Percentiles rank a stretch among this genome's conserved stretches.
phyloP scores from a whole-genome alignment of 1,139 yeast genomes.

The Yamadazyma atlantica region DNA sequence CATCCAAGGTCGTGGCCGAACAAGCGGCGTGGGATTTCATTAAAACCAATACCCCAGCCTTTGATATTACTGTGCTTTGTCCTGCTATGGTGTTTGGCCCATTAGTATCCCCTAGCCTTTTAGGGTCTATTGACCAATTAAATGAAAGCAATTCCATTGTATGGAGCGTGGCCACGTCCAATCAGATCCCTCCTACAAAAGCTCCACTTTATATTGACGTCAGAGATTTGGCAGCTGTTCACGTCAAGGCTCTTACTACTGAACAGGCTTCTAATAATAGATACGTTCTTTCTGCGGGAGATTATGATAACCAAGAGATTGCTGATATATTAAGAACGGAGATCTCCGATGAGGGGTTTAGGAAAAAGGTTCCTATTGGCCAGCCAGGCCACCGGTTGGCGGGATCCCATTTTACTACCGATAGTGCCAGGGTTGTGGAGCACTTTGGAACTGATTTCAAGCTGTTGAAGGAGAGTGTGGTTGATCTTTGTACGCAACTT shows the following conservation, averaged over 20 bases:
- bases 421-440: slow-evolving; percentile 18
- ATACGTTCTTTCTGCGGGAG: slow-evolving; percentile 27
- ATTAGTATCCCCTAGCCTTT: slow-evolving; percentile 24
- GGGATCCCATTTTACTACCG: slow-evolving; percentile 23
- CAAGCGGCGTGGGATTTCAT: slow-evolving; percentile 55
- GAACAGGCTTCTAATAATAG: slow-evolving; percentile 25
- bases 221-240: slow-evolving; percentile 41
- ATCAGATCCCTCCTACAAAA: slow-evolving; percentile 16
- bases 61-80: slow-evolving; percentile 25
- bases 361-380: slow-evolving; percentile 19
- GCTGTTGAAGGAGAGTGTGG: slow-evolving; percentile 32
- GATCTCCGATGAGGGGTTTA: slow-evolving; percentile 6
- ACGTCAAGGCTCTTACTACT: slow-evolving; percentile 26
- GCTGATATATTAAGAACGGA: slow-evolving; percentile 21
- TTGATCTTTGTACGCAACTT: slow-evolving; percentile 41
- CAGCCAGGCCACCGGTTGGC: slow-evolving; percentile 20
- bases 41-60: slow-evolving; percentile 22
- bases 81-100: slow-evolving; percentile 43
- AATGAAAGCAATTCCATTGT: slow-evolving; percentile 22
- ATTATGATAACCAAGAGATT: slow-evolving; percentile 26
- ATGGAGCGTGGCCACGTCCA: slow-evolving; percentile 21
- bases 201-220: slow-evolving; percentile 38
- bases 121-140: slow-evolving; percentile 18
- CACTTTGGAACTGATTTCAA: slow-evolving; percentile 27
- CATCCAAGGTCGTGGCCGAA: slow-evolving; percentile 32